phyloP scores from a whole-genome alignment of 768 basidiomycete genomes.

The Lactifluus echinatus region DNA sequence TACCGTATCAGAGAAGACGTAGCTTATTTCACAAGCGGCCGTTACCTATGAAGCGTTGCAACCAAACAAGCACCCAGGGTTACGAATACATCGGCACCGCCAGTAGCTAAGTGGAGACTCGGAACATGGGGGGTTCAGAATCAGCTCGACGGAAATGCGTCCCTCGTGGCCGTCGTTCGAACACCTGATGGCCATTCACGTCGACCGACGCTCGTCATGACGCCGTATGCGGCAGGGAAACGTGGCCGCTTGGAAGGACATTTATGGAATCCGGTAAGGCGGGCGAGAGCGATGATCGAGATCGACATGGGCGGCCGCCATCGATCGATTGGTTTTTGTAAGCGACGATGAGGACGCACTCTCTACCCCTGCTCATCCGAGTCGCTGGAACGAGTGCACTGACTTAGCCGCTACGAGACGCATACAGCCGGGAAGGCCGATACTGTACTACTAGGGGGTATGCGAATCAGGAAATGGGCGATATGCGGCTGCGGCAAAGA shows the following conservation, averaged over 20 bases:
- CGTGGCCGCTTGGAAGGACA: background rate
- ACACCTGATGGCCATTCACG: background rate
- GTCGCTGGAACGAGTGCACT: too few species aligned
- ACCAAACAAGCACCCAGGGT: background rate
- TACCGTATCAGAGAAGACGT: background rate
- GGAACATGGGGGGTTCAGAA: background rate
- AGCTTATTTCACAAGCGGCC: background rate
- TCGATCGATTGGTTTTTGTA: background rate
- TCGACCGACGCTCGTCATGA: background rate
- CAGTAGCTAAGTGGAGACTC: background rate
- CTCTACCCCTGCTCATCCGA: too few species aligned
- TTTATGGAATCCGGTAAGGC: background rate
- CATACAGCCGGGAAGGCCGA: too few species aligned
- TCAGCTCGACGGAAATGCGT: background rate
- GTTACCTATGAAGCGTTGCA: background rate
- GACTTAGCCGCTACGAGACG: too few species aligned
- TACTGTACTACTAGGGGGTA: too few species aligned
- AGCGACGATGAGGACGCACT: background rate
- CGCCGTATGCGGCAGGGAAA: background rate
- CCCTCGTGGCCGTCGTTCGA: background rate
- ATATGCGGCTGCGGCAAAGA: too few species aligned
- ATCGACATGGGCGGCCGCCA: background rate
- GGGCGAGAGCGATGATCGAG: background rate
- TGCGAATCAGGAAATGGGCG: too few species aligned
- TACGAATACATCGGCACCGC: background rate